Percentiles rank a stretch among this genome's conserved stretches.
These are phyloP conservation scores for Penicillium daleae DNA, from an alignment of 495 filamentous ascomycete species.

Conservation along the genomic window DNA sequence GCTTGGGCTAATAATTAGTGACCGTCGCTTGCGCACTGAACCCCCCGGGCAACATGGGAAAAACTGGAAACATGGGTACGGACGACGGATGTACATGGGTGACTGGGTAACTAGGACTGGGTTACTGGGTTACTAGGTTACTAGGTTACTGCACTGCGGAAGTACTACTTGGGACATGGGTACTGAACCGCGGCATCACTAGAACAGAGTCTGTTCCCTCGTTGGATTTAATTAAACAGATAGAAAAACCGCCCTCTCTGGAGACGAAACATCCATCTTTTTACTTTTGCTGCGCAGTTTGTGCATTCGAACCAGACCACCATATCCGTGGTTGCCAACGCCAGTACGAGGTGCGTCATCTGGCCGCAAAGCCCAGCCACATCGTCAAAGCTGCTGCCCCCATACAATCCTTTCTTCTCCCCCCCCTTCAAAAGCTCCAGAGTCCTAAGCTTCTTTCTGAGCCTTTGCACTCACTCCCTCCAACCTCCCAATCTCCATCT, in stretches of 20 bases:
- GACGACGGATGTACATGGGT: not conserved
- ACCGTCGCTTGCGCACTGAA: not conserved
- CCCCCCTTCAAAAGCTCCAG: conserved; percentile 12
- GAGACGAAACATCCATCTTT: not conserved
- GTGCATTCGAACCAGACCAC: not conserved
- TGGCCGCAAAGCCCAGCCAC: conserved; percentile 23
- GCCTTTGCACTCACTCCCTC: conserved; percentile 3
- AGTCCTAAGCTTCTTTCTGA: conserved; percentile 22
- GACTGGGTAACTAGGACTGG: too few relatives aligned
- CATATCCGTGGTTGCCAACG: not conserved
- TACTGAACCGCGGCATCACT: not conserved
- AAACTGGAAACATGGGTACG: not conserved
- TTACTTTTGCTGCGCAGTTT: too few relatives aligned
- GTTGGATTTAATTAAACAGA: not conserved
- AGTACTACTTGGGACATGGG: too few relatives aligned
- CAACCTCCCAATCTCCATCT: not conserved
- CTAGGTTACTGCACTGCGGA: too few relatives aligned
- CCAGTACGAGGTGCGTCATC: conserved; percentile 27
- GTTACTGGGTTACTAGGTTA: too few relatives aligned
- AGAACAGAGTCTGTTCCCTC: not conserved
- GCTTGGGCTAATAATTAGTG: conserved; percentile 2
- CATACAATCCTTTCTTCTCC: not conserved
- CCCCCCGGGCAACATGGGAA: not conserved
- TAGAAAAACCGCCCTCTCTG: not conserved
- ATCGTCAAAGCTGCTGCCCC: conserved; percentile 4